These are phyloP conservation scores for Lentinula lateritia DNA, from an alignment of 768 basidiomycete species.

Conservation along the genomic window DNA sequence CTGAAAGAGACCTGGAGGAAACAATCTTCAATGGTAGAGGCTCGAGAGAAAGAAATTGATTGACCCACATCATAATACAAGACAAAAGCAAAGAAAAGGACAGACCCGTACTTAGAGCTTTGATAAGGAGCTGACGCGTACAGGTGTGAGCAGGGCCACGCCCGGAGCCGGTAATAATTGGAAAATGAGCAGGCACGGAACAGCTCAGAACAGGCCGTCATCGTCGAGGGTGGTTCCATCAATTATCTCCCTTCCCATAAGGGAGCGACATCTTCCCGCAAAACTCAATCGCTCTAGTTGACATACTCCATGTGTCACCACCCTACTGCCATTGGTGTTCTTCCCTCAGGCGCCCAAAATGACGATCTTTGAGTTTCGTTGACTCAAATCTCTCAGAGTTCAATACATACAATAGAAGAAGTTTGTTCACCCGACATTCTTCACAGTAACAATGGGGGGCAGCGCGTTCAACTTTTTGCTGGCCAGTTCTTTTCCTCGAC, in stretches of 20 bases:
- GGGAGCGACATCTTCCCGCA: too few relatives aligned
- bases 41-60: too few relatives aligned
- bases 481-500: slow-evolving; percentile 49
- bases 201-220: too few relatives aligned
- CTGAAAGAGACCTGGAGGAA: background rate
- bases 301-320: too few relatives aligned
- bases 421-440: background rate
- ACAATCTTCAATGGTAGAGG: background rate
- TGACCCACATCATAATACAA: background rate
- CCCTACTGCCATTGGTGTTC: too few relatives aligned
- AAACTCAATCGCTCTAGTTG: too few relatives aligned
- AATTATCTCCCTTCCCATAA: too few relatives aligned
- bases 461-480: slow-evolving; percentile 53
- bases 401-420: background rate
- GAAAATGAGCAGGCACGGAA: too few relatives aligned
- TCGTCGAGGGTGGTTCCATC: too few relatives aligned
- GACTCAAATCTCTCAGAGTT: too few relatives aligned
- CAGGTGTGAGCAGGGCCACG: background rate
- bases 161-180: background rate
- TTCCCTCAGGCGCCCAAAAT: too few relatives aligned
- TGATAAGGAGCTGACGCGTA: background rate
- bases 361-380: too few relatives aligned
- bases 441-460: slow-evolving; percentile 50
- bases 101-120: background rate
- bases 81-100: background rate